phyloP scores from a whole-genome alignment of 805 yeast species.

The Saccharomycopsis babjevae region DNA sequence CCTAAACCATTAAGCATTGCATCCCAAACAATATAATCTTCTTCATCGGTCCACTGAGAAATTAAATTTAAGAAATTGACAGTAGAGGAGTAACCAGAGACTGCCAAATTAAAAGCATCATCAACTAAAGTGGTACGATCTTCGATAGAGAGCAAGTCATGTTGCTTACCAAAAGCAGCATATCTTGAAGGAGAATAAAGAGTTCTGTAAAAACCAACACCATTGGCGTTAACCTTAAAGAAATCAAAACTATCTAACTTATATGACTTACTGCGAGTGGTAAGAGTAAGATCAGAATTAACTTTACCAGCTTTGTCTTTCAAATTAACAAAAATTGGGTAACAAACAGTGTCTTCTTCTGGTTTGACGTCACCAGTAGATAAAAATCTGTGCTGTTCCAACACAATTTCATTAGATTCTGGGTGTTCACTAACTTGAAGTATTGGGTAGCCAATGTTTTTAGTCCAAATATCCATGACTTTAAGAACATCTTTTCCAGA shows the following conservation, averaged over 20 bases:
- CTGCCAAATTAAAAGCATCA: constrained; percentile 64
- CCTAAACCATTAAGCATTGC: constrained; percentile 42
- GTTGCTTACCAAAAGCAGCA: constrained; percentile 50
- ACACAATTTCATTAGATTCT: constrained; percentile 36
- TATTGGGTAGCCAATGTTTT: constrained; percentile 69
- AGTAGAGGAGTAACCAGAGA: constrained; percentile 60
- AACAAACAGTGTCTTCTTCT: constrained; percentile 59
- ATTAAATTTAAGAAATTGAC: constrained; percentile 50
- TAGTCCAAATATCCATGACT: constrained; percentile 77
- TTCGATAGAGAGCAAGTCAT: constrained; percentile 53
- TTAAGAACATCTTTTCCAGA: constrained; percentile 62
- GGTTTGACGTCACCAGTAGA: constrained; percentile 69
- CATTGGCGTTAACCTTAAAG: constrained; percentile 64
- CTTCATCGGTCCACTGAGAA: constrained; percentile 48
- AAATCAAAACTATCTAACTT: constrained; percentile 37
- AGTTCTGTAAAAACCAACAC: constrained; percentile 67
- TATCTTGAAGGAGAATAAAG: constrained; percentile 62
- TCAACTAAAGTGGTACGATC: constrained; percentile 75
- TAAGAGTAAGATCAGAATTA: constrained; percentile 49
- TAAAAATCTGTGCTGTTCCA: constrained; percentile 66
- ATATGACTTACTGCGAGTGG: constrained; percentile 37
- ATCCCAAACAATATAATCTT: constrained; percentile 60
- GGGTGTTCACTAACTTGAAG: constrained; percentile 46
- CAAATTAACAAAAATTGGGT: constrained; percentile 63
- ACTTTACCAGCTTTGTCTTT: constrained; percentile 43